phyloP scores from a whole-genome alignment of 2,329 filamentous ascomycete species.

The Hypoxylon sp. region DNA sequence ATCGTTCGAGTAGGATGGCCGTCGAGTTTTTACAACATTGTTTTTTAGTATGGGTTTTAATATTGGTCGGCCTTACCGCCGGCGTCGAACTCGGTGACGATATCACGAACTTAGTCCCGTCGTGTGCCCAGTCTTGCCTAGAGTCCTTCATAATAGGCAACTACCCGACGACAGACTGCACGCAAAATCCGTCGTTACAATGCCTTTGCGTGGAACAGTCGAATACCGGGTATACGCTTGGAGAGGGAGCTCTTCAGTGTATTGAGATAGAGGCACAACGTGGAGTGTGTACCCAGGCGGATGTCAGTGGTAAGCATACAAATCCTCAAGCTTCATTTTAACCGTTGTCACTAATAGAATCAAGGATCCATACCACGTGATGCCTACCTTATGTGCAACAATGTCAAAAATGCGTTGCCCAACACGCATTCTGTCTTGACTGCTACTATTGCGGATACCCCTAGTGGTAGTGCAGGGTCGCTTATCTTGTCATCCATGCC shows the following conservation, averaged over 20 bases:
- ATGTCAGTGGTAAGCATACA: constrained; percentile 54
- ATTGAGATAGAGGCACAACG: constrained; percentile 65
- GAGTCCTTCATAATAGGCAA: constrained; percentile 71
- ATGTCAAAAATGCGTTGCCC: constrained; percentile 61
- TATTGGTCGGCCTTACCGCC: constrained; percentile 41
- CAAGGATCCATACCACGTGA: constrained; percentile 41
- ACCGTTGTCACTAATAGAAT: constrained; percentile 32
- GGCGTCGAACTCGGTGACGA: constrained; percentile 44
- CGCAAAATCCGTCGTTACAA: constrained; percentile 62
- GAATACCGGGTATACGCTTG: constrained; percentile 72
- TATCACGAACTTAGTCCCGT: constrained; percentile 45
- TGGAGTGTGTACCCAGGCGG: constrained; percentile 63
- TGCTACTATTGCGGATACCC: constrained; percentile 63
- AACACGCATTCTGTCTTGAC: constrained; percentile 70
- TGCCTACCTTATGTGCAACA: constrained; percentile 70
- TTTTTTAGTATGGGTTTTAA: constrained; percentile 48
- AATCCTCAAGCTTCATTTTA: constrained; percentile 30
- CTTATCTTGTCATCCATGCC: constrained; percentile 32
- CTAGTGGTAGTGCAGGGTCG: constrained; percentile 45
- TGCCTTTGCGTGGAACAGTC: constrained; percentile 74
- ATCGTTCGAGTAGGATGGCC: constrained; percentile 50
- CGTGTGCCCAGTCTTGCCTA: constrained; percentile 63
- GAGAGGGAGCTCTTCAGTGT: constrained; percentile 78
- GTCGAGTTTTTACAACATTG: constrained; percentile 44
- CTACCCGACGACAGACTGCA: constrained; percentile 64